Base-by-base conservation (phyloP, 2,329 filamentous ascomycete species). In the Cercospora nicotianae region DNA sequence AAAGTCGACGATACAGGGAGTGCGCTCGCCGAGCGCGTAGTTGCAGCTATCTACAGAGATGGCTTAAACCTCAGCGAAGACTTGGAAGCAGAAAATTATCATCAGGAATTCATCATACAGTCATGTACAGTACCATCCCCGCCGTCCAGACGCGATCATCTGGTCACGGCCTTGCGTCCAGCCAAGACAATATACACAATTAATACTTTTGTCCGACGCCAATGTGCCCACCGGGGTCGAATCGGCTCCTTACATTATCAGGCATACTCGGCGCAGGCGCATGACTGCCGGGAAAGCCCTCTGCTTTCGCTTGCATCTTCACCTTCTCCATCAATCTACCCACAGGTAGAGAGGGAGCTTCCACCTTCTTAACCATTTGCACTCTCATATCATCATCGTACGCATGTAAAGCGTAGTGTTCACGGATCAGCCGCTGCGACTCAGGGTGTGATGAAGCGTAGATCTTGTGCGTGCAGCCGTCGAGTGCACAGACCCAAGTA, bases 401-500 rank as follows among this genome's bases (percentile, higher is more conserved):
- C 48, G 87, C 85, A 74, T 92, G 90, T 63, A 86, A 81, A 45
- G 82, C 82, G 70, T 89, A 85, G 75, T 93, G 90, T 59, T 85
- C 81, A 18, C 81, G 82, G 57, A 92, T 89, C 9, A 86, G 79
- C 4, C 82, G 79, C 67, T 87, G 84, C 26, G 86, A 86, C 0
- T 84, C 81, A 3, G 84, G 79, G 51, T 85, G 82, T 55, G 87
- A 85, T n/a, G 87, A 87, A 2, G 84, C 84, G 69, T 89, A 88
- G 10, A 92, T 87, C 48, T 89, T 83, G 72, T 88, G 88, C 42
- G 80, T 80, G 74, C 90, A 93, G 26, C 85, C 88, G 10, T 87
- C 86, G 69, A 90, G 83, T 4, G 85, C 84, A 73, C 90, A 93
- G 1, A 81, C 81, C 90, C 90, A 93, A 0, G 87, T 87, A 63